A percentile compares a stretch with the other conserved stretches of the same genome.
phyloP scores from a whole-genome alignment of 139 green algal species.

The Chlorella sp. region DNA sequence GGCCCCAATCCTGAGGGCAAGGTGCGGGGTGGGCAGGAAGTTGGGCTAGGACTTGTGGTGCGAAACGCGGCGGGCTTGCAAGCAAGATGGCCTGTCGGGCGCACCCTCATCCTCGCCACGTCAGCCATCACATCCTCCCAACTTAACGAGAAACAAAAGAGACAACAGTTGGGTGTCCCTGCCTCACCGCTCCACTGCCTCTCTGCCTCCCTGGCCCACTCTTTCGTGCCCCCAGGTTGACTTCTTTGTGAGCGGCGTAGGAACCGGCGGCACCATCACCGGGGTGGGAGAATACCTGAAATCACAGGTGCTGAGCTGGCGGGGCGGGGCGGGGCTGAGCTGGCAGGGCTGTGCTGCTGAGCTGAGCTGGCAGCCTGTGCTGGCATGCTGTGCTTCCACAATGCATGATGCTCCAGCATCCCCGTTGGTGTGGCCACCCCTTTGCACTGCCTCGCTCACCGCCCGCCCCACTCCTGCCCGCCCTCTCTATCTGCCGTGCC shows the following conservation, averaged over 20 bases:
- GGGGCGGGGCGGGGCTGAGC: not conserved
- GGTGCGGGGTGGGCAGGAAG: conserved; percentile 54
- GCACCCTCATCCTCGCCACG: no score
- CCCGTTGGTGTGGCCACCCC: no score
- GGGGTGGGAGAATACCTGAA: conserved; percentile 84
- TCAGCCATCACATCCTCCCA: no score
- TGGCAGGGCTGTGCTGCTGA: not conserved
- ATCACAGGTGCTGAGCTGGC: not conserved
- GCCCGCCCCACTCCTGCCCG: no score
- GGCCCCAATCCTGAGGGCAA: conserved; percentile 85
- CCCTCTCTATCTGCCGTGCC: not conserved
- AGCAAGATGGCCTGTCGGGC: no score
- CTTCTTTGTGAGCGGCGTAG: conserved; percentile 88
- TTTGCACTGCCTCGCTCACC: no score
- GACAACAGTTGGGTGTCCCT: no score
- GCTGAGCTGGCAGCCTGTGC: not conserved
- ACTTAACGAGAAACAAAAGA: no score
- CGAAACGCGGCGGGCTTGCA: no score
- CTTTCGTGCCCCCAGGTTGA: conserved; percentile 52
- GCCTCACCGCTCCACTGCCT: not conserved
- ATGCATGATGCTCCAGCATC: no score
- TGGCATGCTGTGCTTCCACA: no score
- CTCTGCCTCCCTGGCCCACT: not conserved
- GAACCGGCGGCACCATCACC: conserved; percentile 93
- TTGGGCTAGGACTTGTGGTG: no score